Conservation (phyloP, 1,284 basidiomycete genomes). For the Ganoderma sp. region DNA sequence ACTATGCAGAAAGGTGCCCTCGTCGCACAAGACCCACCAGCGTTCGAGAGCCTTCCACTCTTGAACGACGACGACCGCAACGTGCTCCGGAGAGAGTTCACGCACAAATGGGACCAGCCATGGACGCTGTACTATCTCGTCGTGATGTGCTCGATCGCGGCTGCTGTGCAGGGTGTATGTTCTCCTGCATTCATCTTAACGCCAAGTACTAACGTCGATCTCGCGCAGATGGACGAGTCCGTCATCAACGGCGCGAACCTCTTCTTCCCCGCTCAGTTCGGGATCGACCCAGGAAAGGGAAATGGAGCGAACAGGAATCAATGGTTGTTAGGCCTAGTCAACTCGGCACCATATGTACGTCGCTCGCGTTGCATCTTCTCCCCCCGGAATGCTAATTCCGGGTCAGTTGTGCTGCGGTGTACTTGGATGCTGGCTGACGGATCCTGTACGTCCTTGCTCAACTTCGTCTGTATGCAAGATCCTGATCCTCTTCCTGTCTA, state of each 20-base stretch:
- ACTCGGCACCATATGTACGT: slow-evolving; percentile 72
- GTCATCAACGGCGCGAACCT: slow-evolving; percentile 78
- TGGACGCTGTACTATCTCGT: slow-evolving; percentile 62
- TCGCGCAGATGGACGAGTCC: slow-evolving; percentile 63
- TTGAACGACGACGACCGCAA: slow-evolving; percentile 66
- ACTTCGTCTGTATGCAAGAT: not conserved
- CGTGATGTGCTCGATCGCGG: slow-evolving; percentile 64
- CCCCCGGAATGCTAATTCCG: not conserved
- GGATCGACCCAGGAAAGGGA: slow-evolving; percentile 43
- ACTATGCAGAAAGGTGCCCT: slow-evolving; percentile 67
- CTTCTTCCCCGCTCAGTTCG: slow-evolving; percentile 69
- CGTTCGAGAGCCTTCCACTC: slow-evolving; percentile 57
- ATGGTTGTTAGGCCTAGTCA: slow-evolving; percentile 79
- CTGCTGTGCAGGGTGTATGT: slow-evolving; percentile 67
- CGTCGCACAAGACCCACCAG: slow-evolving; percentile 61
- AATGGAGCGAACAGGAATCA: slow-evolving; percentile 48
- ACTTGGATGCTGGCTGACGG: slow-evolving; percentile 72
- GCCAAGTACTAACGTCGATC: too few species aligned
- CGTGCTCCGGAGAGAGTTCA: slow-evolving; percentile 58
- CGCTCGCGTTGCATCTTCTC: slow-evolving; percentile 26
- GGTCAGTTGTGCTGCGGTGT: slow-evolving; percentile 57
- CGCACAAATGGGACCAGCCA: slow-evolving; percentile 70
- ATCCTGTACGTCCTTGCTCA: slow-evolving; percentile 47
- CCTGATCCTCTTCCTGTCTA: not conserved
- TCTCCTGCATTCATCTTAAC: too few species aligned